Base-by-base conservation (phyloP, 2,329 filamentous ascomycete genomes). In the Lasiodiplodia gonubiensis region DNA sequence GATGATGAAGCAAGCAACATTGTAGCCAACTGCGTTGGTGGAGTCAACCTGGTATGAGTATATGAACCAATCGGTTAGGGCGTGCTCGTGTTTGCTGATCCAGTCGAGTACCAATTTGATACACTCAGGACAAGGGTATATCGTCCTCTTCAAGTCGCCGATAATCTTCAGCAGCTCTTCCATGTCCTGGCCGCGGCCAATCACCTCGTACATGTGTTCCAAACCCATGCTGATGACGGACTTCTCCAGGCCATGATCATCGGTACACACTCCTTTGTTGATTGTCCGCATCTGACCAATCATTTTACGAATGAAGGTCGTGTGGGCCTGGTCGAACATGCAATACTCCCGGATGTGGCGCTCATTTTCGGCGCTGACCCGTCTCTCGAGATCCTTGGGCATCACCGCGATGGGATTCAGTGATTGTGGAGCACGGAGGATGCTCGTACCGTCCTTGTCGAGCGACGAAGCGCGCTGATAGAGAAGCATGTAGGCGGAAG, bases 401-500 rank as follows among this genome's bases (percentile, higher is more conserved):
- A 88, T 73, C 2, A 79, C 72, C 7, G 85, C 79, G 63, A 80
- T 83, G 12, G 82, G 78, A 10, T 83, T 81, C n/a, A 86, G 80
- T 53, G 66, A 71, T 10, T 70, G 68, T 11, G 74, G 68, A 33
- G 73, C 84, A 80, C 57, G 88, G 74, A 33, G 73, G 71, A 75
- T 76, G 51, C 72, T 69, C 5, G 65, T 57, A 42, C 74, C 72
- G 37, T 78, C 76, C 12, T 74, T 69, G 10, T 83, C 81, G 67
- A 94, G 83, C 4, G 88, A 87, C 0, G 89, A 89, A 3, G 89
- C 87, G 59, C 95, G 89, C 77, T 97, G 92, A 77, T 99, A 99
- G 78, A 99, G 98, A 10, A 99, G 85, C 92, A 99, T 98, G 78
- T 99, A 99, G 14, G 94, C 95, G 76, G 93, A 70, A 7, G 73